phyloP scores from a whole-genome alignment of 1,139 yeast genomes.

The Saccharomyces hybrid region DNA sequence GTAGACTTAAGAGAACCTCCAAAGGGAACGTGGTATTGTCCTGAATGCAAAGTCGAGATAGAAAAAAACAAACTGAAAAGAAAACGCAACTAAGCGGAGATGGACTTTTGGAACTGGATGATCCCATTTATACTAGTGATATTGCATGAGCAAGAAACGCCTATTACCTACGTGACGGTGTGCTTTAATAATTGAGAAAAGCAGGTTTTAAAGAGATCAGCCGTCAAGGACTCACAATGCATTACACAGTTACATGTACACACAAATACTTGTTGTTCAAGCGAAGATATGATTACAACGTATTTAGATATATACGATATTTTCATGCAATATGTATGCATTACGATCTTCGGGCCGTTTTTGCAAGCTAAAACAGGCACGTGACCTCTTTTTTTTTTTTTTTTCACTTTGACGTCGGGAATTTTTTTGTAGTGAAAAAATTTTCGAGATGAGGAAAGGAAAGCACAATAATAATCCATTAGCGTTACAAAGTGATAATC shows the following conservation, averaged over 20 bases:
- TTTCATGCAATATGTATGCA: background rate
- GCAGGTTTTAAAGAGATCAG: too few species aligned
- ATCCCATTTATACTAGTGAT: background rate
- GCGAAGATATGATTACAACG: background rate
- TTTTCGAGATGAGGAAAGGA: slow-evolving; percentile 8
- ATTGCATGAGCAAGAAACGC: background rate
- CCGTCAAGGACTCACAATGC: background rate
- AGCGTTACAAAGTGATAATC: background rate
- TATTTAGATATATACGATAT: background rate
- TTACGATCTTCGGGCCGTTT: background rate
- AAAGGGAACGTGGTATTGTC: slow-evolving; percentile 69
- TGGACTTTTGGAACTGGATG: background rate
- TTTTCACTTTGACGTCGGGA: background rate
- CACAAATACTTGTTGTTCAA: background rate
- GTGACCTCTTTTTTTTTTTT: background rate
- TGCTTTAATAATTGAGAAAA: too few species aligned
- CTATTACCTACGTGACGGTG: too few species aligned
- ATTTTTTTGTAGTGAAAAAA: slow-evolving; percentile 7
- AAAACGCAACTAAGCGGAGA: slow-evolving; percentile 9
- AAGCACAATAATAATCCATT: slow-evolving; percentile 5
- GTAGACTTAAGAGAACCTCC: slow-evolving; percentile 65
- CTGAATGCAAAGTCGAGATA: slow-evolving; percentile 41
- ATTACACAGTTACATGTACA: background rate
- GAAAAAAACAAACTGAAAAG: slow-evolving; percentile 23
- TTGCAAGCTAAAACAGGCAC: too few species aligned